These are phyloP conservation scores for Diaporthe longicolla DNA, from an alignment of 2,329 filamentous ascomycete species.

Conservation along the genomic window DNA sequence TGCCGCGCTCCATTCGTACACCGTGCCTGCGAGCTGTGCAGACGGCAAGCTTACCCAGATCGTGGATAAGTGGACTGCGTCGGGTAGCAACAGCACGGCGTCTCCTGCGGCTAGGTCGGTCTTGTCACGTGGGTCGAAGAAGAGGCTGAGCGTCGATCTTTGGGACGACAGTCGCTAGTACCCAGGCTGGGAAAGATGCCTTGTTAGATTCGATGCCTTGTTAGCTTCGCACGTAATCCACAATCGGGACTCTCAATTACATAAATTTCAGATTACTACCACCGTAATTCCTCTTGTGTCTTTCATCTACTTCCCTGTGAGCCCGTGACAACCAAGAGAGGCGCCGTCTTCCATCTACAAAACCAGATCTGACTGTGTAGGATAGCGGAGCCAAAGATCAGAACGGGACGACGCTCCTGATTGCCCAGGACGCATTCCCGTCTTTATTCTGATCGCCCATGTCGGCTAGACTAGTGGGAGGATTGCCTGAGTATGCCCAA, in stretches of 20 bases:
- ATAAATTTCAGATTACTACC: background rate
- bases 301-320: no score
- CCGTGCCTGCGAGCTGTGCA: background rate
- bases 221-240: no score
- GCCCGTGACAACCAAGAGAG: background rate
- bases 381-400: no score
- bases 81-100: background rate
- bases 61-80: slow-evolving; percentile 3
- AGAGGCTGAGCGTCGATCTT: background rate
- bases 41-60: background rate
- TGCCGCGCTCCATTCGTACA: slow-evolving; percentile 1
- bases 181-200: background rate
- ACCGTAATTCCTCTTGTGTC: background rate
- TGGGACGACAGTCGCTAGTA: background rate
- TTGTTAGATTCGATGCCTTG: background rate
- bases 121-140: background rate
- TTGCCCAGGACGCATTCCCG: no score
- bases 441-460: no score
- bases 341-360: background rate
- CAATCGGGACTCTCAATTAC: no score
- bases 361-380: background rate
- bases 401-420: no score
- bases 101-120: background rate
- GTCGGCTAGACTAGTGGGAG: no score
- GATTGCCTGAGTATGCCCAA: no score